Conservation (phyloP, 2,329 filamentous ascomycete species). For the Tetracladium maxilliforme region DNA sequence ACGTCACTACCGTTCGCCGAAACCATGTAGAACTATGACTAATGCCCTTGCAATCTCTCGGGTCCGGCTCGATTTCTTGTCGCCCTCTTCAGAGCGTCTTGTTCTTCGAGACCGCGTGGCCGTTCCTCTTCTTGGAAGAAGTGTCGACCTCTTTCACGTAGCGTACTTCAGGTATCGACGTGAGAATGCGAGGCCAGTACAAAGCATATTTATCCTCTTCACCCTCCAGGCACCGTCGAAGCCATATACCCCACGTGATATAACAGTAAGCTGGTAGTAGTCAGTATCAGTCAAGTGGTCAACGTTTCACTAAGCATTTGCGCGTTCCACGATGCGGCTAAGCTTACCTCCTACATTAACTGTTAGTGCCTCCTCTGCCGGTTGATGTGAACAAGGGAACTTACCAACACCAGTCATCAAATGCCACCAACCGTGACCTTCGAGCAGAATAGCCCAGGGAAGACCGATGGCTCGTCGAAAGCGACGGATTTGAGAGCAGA, state of each 20-base stretch:
- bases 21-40: too few relatives aligned
- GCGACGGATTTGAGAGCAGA: constrained; percentile 38
- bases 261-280: constrained; percentile 62
- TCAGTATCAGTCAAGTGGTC: constrained; percentile 20
- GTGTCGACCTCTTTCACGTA: too few relatives aligned
- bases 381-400: background rate
- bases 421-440: constrained; percentile 61
- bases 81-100: too few relatives aligned
- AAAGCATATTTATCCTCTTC: constrained; percentile 50
- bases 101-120: too few relatives aligned
- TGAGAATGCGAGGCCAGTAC: constrained; percentile 43
- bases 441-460: constrained; percentile 58
- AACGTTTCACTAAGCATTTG: too few relatives aligned
- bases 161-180: constrained; percentile 20
- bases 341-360: too few relatives aligned
- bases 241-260: constrained; percentile 58
- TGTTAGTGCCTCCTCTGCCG: constrained; percentile 5
- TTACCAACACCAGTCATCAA: constrained; percentile 9
- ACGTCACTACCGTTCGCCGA: too few relatives aligned
- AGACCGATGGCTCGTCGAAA: constrained; percentile 51
- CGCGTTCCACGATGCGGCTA: too few relatives aligned
- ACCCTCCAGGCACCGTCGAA: constrained; percentile 53
- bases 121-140: too few relatives aligned
- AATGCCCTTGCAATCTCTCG: too few relatives aligned
- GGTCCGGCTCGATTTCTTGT: too few relatives aligned